A percentile compares a stretch with the other conserved stretches of the same genome.
Conservation (phyloP, 345 rosid genomes). For the Camelina neglecta region DNA sequence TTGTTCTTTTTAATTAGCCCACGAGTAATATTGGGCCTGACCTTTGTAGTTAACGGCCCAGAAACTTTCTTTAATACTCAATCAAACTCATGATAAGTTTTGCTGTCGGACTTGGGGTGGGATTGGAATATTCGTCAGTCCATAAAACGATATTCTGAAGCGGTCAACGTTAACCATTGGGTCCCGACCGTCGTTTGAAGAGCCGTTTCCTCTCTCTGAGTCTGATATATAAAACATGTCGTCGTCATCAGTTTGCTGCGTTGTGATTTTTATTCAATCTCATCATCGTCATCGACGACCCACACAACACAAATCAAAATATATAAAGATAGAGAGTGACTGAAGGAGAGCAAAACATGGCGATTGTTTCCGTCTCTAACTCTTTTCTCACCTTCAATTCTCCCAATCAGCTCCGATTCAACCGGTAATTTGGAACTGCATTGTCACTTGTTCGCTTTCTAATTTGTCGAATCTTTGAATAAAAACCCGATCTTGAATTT, state of each 20-base stretch:
- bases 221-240: not conserved
- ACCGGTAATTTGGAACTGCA: conserved; percentile 48
- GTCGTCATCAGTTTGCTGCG: not conserved
- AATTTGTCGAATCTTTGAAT: not conserved
- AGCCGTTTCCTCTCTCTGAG: conserved; percentile 27
- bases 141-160: conserved; percentile 23
- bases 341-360: conserved; percentile 48
- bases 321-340: conserved; percentile 31
- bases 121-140: conserved; percentile 23
- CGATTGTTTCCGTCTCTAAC: conserved; percentile 57
- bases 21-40: not conserved
- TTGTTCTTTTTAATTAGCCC: not conserved
- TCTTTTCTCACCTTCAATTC: conserved; percentile 50
- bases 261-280: not conserved
- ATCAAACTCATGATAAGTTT: too few species aligned
- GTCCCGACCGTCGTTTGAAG: conserved; percentile 20
- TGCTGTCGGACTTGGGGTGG: not conserved
- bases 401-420: conserved; percentile 52
- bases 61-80: too few species aligned
- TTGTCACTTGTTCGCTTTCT: conserved; percentile 4
- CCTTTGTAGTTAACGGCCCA: not conserved
- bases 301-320: not conserved
- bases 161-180: conserved; percentile 30
- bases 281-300: not conserved
- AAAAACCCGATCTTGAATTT: not conserved